Conservation (phyloP, 768 basidiomycete species). For the Rhodotorula taiwanensis region DNA sequence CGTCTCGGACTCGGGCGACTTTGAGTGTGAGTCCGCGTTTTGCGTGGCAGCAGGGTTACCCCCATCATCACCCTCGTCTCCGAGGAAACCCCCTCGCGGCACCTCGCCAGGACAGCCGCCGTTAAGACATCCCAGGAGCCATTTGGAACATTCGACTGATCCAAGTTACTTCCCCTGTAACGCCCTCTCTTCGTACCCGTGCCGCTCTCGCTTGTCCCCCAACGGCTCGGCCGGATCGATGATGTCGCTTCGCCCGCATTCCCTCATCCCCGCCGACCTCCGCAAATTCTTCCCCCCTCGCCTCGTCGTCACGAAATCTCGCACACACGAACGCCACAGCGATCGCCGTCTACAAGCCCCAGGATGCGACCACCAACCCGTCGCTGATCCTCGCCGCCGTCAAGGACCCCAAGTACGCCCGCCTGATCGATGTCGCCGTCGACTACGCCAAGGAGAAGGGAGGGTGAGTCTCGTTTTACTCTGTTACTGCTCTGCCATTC, state of each 20-base stretch:
- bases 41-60: no score
- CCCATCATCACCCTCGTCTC: neutral
- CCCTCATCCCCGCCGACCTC: neutral
- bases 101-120: no score
- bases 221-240: slow-evolving; percentile 17
- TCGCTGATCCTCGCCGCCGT: slow-evolving; percentile 74
- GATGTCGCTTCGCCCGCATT: slow-evolving; percentile 14
- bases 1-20: slow-evolving; percentile 90
- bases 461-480: slow-evolving; percentile 44
- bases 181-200: no score
- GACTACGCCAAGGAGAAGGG: slow-evolving; percentile 72
- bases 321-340: slow-evolving; percentile 54
- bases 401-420: slow-evolving; percentile 76
- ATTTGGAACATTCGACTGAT: no score
- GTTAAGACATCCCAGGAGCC: no score
- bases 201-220: neutral
- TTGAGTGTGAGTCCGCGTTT: slow-evolving; percentile 57
- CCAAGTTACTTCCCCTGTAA: no score
- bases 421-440: slow-evolving; percentile 69
- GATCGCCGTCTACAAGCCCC: slow-evolving; percentile 94
- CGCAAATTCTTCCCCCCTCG: neutral
- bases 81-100: no score
- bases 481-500: no score
- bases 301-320: neutral
- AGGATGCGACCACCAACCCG: slow-evolving; percentile 98